Evolutionary conservation across 2,329 filamentous ascomycete genomes (phyloP), one percentile per base, ranked within the genome.

Genomic region (Sporothrix pallida): DNA sequence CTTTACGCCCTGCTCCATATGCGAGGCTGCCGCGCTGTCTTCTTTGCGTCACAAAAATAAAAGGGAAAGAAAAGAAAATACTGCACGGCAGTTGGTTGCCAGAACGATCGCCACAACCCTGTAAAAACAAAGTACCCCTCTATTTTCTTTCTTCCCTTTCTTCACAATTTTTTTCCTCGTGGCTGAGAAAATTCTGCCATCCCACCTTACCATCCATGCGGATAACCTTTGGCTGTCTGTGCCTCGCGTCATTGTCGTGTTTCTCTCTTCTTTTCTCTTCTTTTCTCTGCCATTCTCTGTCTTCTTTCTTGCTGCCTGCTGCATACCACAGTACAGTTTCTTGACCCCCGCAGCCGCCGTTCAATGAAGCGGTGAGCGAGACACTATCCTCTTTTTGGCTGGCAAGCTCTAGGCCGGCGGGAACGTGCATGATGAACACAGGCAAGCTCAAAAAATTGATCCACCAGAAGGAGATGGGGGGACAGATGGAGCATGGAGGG

Each of bases 351-450:
- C 65, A n/a, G 26, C 65, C 65, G 26, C 10, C 31, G 9, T 31
- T 12, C 46, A 46, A 54, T 52, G 75, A 77, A 73, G 77, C 77
- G 77, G 77, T 78, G 77, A 78, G 71, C 70, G 74, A 58, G 58
- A 50, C 74, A 63, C 77, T 74, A 78, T 75, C 52, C 77, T 74
- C 15, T 42, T 77, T 77, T 74, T 26, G 75, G 77, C 52, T 26
- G 6, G 20, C 26, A 6, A 48, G 62, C 42, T 65, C n/a, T 48
- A 42, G n/a, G n/a, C 37, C 62, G 37, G 74, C 46, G 52, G 71
- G 58, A 56, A 62, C 44, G 50, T 68, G 68, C 56, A 71, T 46
- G 37, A 31, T 31, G 71, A n/a, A 37, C 44, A 54, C 37, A 71
- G 70, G 71, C 20, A 37, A 37, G 20, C 52, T 37, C 52, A 23